Evolutionary conservation across 2,329 filamentous ascomycete species (phyloP).

Genomic region (Trichophyton equinum): DNA sequence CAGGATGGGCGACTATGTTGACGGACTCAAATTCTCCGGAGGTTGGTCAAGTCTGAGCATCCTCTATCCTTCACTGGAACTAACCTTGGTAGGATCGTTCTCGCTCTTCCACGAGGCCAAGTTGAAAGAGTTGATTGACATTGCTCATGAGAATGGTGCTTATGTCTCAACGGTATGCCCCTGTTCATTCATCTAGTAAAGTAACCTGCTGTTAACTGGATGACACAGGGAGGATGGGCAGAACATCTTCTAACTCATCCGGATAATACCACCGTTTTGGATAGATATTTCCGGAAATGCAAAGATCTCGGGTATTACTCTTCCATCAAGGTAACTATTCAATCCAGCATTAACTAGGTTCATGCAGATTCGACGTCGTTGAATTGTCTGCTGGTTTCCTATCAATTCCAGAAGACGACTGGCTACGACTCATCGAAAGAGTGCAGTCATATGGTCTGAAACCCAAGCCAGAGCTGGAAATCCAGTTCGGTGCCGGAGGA

Average conservation of each 20-base stretch:
- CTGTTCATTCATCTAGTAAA: background rate
- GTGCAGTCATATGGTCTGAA: slow-evolving; percentile 38
- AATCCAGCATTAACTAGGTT: background rate
- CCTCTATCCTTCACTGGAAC: background rate
- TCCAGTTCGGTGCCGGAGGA: slow-evolving; percentile 46
- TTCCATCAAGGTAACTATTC: background rate
- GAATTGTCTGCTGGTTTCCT: slow-evolving; percentile 44
- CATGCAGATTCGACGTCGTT: slow-evolving; percentile 39
- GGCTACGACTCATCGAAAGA: slow-evolving; percentile 40
- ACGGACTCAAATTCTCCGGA: slow-evolving; percentile 45
- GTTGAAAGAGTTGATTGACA: slow-evolving; percentile 37
- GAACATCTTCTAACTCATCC: slow-evolving; percentile 42
- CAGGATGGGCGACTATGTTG: slow-evolving; percentile 43
- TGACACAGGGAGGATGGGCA: slow-evolving; percentile 39
- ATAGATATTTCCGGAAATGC: slow-evolving; percentile 41
- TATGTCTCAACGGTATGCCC: slow-evolving; percentile 40
- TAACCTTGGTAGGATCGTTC: slow-evolving; percentile 31
- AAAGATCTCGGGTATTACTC: slow-evolving; percentile 36
- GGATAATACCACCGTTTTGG: slow-evolving; percentile 34
- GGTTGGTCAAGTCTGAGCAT: slow-evolving; percentile 17
- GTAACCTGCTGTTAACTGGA: background rate
- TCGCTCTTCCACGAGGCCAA: slow-evolving; percentile 37
- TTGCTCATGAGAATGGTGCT: slow-evolving; percentile 38
- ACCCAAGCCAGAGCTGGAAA: slow-evolving; percentile 44
- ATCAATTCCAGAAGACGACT: slow-evolving; percentile 42